Evolutionary conservation across 768 basidiomycete species (phyloP), one percentile per base, ranked within the genome.

Genomic region (Sporobolomyces roseus): DNA sequence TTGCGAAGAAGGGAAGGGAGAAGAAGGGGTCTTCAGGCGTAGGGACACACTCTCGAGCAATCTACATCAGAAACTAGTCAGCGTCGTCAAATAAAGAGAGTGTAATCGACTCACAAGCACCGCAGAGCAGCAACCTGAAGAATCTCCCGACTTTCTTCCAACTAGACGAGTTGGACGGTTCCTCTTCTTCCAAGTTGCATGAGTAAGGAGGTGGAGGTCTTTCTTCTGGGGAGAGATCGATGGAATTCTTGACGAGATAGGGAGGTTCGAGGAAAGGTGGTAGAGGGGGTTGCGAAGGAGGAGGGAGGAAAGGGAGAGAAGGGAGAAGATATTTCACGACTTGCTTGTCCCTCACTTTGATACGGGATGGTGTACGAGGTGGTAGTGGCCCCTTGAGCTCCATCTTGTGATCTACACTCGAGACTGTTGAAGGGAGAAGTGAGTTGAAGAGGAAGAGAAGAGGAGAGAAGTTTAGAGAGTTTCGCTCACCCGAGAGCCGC

Each of bases 221-320:
- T 51, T 53, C 27, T 9, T 53, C 54, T 19, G 23, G 30, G 10
- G 54, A 55, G 5, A 12, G 8, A 36, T 25, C 19, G 9, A 36
- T 55, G 54, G 27, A 25, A 14, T 19, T 35, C 35, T 55, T 3
- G 35, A 55, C 50, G 33, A 38, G 54, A n/a, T 16, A 33, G 12
- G 19, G 4, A 27, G 21, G 30, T 30, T 12, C 54, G 6, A n/a
- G 35, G 54, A 25, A 23, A 36, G 14, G 52, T 33, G 17, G 35
- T 23, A 55, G 54, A 35, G 35, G n/a, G 54, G 54, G n/a, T 36
- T 13, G 14, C 21, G n/a, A 55, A 35, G 25, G 54, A 36, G n/a
- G 35, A 55, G 54, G 54, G 35, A 36, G 54, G 54, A 36, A 55
- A 25, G 14, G 32, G n/a, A 55, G 54, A 36, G 54, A 36, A n/a